Evolutionary conservation across 371 early-diverging fungal genomes (phyloP), one percentile per base, ranked within the genome.

Genomic region (Mucor mucedo): DNA sequence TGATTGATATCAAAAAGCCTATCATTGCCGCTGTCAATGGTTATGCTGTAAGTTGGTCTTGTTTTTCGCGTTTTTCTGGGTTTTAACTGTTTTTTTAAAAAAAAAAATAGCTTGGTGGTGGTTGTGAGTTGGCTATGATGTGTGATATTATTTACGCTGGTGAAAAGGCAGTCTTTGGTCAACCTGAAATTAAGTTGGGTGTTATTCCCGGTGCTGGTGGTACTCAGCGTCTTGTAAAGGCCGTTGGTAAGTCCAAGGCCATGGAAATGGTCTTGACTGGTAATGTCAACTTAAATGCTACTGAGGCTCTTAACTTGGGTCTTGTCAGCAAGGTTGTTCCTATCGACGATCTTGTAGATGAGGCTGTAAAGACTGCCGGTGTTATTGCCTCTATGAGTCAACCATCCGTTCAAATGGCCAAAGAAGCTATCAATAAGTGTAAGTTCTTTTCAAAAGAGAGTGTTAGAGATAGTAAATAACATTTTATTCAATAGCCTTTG

Each of bases 121-220:
- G 98, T 61, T 98, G 98, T 77, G 98, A 98, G 77, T 86, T 98
- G 71, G 98, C 99, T 65, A 98, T 98, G 98, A 97, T 96, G 96
- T 94, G 94, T 79, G 94, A 85, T 75, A 95, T 98, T 75, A 98
- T 98, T 80, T 98, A 98, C 72, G 99, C 99, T 53, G 98, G 98
- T 70, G 95, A 95, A 55, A 93, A 89, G 68, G 99, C 99, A 42
- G 89, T 90, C 56, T 98, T 98, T 77, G 98, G 96, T 41, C 99
- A 98, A 80, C 99, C 99, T 38, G 99, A 98, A 72, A 98, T 98
- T 82, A 98, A 94, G 80, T 88, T 98, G 60, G 99, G 98, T 70
- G 89, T 91, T 39, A 96, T 98, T 60, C 97, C 95, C 73, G 87
- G 92, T 61, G 95, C 93, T 50, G 94, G 95, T 63, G 95, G 94